Evolutionary conservation across 805 yeast species (phyloP).

Genomic region (Ogataea populi-albae): DNA sequence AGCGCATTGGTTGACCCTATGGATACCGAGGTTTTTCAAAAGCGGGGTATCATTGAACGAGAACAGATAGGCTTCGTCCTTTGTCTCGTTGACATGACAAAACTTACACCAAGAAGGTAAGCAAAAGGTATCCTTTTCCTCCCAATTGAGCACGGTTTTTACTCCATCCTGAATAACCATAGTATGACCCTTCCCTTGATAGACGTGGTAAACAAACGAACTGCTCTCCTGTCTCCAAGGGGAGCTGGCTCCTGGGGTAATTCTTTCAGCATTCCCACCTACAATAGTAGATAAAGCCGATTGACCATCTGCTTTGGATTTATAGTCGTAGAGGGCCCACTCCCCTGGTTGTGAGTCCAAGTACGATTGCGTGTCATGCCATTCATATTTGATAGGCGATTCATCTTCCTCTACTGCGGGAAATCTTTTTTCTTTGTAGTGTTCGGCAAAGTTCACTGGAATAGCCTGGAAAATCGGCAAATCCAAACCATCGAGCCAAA

Average conservation of each 20-base stretch:
- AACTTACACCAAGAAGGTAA: constrained; percentile 5
- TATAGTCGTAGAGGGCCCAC: constrained; percentile 3
- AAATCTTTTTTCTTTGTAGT: constrained; percentile 1
- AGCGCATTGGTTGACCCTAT: background rate
- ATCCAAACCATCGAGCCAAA: constrained; percentile 4
- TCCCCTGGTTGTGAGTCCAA: background rate
- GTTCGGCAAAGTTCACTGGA: constrained; percentile 5
- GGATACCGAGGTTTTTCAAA: constrained; percentile 2
- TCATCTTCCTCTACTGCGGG: background rate
- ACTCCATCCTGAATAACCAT: background rate
- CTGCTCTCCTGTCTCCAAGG: constrained; percentile 6
- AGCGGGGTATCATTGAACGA: constrained; percentile 4
- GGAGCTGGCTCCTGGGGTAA: background rate
- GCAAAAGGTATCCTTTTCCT: constrained; percentile 2
- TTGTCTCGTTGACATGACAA: constrained; percentile 1
- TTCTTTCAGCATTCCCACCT: constrained; percentile 3
- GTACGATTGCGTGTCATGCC: constrained; percentile 1
- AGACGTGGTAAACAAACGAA: constrained; percentile 4
- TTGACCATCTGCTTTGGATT: background rate
- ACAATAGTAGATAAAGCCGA: background rate
- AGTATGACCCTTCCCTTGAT: constrained; percentile 2
- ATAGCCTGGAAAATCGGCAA: constrained; percentile 4
- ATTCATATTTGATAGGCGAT: constrained; percentile 1
- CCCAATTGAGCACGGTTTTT: background rate
- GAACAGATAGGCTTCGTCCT: constrained; percentile 1